Percentiles rank a stretch among this genome's conserved stretches.
Conservation (phyloP, 257 asterid species). For the Nicotiana paniculata region DNA sequence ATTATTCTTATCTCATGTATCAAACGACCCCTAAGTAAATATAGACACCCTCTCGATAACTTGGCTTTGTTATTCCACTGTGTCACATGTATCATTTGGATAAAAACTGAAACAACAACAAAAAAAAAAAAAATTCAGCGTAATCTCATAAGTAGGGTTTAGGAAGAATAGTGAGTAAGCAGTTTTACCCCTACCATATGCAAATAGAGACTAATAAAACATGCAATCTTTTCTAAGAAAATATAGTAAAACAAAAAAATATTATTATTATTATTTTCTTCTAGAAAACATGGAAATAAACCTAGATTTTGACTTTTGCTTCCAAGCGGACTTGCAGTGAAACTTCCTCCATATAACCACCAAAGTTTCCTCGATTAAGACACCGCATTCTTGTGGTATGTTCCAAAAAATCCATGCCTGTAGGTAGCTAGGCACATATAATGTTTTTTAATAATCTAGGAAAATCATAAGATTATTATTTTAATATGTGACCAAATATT, state of each 20-base stretch:
- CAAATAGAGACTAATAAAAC: no score
- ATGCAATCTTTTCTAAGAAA: no score
- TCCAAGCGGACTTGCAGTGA: background rate
- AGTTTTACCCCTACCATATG: no score
- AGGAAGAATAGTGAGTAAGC: no score
- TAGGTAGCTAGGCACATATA: background rate
- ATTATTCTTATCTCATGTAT: no score
- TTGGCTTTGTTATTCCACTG: background rate
- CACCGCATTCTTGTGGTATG: constrained; percentile 16
- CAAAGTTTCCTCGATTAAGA: constrained; percentile 36
- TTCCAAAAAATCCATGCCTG: constrained; percentile 18
- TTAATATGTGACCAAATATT: background rate
- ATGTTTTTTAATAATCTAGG: background rate
- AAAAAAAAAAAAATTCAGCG: no score
- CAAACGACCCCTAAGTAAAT: no score
- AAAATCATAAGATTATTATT: background rate
- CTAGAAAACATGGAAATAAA: background rate
- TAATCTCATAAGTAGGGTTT: no score
- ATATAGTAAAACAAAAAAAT: no score
- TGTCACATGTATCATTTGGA: background rate
- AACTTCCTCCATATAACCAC: background rate
- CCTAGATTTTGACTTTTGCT: background rate
- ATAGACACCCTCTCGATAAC: no score
- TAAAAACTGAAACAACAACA: no score
- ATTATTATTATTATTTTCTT: no score